Base-by-base conservation (phyloP, 306 rosid genomes). In the Cucurbita ficifolia region DNA sequence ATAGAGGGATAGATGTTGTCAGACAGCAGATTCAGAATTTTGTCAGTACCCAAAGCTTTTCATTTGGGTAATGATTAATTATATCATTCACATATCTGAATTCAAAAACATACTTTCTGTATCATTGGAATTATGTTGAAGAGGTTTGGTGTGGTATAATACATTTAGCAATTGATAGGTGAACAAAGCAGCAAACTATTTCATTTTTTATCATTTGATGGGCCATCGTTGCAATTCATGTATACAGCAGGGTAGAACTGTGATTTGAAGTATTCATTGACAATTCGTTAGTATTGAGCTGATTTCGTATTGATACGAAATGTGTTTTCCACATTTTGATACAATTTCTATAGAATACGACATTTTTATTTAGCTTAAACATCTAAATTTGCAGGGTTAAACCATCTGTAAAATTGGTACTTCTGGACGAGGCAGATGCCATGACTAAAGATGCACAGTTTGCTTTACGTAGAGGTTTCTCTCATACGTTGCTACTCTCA, bases 391-490 rank as follows among this genome's bases (percentile, higher is more conserved):
- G 70, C 62, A 91, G 90, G 59, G 85, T 84, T 46, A 95, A 91
- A 86, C 24, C 88, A 21, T 79, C 90, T 63, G 96, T 95, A 38
- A 95, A 95, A 82, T 78, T 95, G 90, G 81, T 95, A 43, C 80
- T 95, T 75, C 79, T 95, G 76, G 99, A 89, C 79, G 96, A 91
- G 84, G 99, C 99, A 0, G 99, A 95, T 82, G 99, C 99, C 49
- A 95, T 95, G 97, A 95, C 97, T 55, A 95, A 89, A 85, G 97
- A 95, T 78, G 99, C 97, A 65, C 97, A 95, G 61, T 95, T 87
- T 86, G 97, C 97, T 73, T 77, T 95, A 77, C 88, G 99, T 64
- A 89, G 97, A 87, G 99, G 99, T 95, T 24, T 48, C 7, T 69
- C 45, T 69, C 24, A 29, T 24, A 24, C 7, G 38, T 49, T 13